A percentile compares a stretch with the other conserved stretches of the same genome.
Evolutionary conservation across 1,284 basidiomycete species (phyloP).

Genomic region (Mycena citricolor): DNA sequence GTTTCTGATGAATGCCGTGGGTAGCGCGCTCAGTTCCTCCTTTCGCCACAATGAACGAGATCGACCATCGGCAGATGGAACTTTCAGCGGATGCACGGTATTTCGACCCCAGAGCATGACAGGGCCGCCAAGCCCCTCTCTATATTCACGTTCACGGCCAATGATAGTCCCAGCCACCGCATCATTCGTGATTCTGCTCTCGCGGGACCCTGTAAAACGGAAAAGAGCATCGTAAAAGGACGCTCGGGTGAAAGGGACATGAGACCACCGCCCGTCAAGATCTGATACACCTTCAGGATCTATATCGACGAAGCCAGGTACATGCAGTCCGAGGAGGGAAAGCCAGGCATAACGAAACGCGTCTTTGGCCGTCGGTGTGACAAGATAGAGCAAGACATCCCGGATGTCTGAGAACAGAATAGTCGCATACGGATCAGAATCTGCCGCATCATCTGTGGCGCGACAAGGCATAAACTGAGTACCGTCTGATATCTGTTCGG

Average conservation of each 20-base stretch:
- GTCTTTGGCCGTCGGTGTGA: constrained; percentile 50
- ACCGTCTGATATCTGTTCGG: constrained; percentile 55
- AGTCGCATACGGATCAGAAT: constrained; percentile 76
- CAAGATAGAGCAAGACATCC: constrained; percentile 64
- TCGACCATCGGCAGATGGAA: constrained; percentile 35
- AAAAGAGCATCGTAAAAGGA: constrained; percentile 53
- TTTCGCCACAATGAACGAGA: constrained; percentile 49
- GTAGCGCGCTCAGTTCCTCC: constrained; percentile 47
- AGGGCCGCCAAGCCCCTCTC: constrained; percentile 56
- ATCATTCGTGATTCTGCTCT: constrained; percentile 45
- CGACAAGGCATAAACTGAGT: constrained; percentile 52
- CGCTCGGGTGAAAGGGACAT: constrained; percentile 42
- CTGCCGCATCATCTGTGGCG: constrained; percentile 54
- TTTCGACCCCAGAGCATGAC: constrained; percentile 63
- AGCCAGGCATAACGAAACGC: constrained; percentile 78
- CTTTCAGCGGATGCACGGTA: constrained; percentile 55
- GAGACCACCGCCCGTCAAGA: constrained; percentile 69
- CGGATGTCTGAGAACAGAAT: constrained; percentile 82
- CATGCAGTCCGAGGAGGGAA: constrained; percentile 72
- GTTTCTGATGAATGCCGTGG: constrained; percentile 48
- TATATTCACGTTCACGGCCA: constrained; percentile 62
- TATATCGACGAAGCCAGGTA: constrained; percentile 56
- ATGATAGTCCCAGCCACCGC: constrained; percentile 63
- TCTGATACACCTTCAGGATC: constrained; percentile 22
- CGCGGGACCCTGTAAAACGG: constrained; percentile 43